Evolutionary conservation across 495 filamentous ascomycete genomes (phyloP), one percentile per base, ranked within the genome.

Genomic region (Margaritispora aquatica): DNA sequence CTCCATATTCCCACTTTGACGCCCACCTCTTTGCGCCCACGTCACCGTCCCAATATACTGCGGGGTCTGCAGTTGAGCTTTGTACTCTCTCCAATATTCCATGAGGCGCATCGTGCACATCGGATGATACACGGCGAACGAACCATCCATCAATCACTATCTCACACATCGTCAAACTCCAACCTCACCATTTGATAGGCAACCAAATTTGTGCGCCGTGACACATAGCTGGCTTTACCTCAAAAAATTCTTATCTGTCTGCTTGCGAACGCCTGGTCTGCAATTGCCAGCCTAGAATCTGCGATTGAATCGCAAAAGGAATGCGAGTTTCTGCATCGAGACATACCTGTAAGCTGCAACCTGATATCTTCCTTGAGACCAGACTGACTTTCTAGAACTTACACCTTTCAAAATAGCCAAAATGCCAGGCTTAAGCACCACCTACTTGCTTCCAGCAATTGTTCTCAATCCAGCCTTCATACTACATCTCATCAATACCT

Each of bases 391-490:
- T 44, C 10, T n/a, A 44, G 38, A 44, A 44, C 38, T 10, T n/a
- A 9, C 17, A 44, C 15, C 38, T n/a, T 10, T 44, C 38, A 8
- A 44, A 8, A 9, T n/a, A 54, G 38, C 9, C 53, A 61, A 54
- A 23, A 62, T 66, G 62, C 62, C 66, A 22, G 57, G 66, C 47
- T 26, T 73, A 26, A 66, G 67, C 9, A 63, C 66, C 7, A 68
- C 65, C 52, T 75, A 75, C 60, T 58, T 75, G 26, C 52, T 75
- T 20, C 72, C 71, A 22, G 73, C 71, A 26, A 67, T 76, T 58
- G 54, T 76, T 49, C 70, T 76, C 59, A 76, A 76, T 56, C 73
- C 73, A 1, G 66, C 73, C 58, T 62, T 76, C 36, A 64, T 76
- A 52, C 69, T 76, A 20, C 70, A 73, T 54, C 63, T 71, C 57